Base-by-base conservation (phyloP, 2,329 filamentous ascomycete genomes). In the Penicillium sumatraense region DNA sequence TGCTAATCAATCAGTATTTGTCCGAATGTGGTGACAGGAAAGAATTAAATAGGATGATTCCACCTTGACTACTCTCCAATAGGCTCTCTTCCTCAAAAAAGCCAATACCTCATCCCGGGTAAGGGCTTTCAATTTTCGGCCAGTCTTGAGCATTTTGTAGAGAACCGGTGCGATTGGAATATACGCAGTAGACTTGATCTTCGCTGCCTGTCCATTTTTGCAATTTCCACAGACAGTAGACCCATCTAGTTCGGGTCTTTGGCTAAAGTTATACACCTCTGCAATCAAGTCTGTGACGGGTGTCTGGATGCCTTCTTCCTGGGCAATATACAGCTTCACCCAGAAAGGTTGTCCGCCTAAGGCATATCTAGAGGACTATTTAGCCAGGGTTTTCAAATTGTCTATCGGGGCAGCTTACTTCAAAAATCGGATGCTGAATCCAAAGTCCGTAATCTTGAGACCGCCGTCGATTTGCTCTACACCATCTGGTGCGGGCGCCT, bases 231-330 rank as follows among this genome's bases (percentile, higher is more conserved):
- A 57, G 21, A 51, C 42, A 3, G 27, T 40, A 5, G 40, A 27
- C 4, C 52, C 52, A 40, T 55, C 51, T 4, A 54, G 13, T 9
- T 54, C 47, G 2, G 55, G 55, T 42, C 47, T 51, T 36, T 57
- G 55, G 11, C 55, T 55, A 23, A 57, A 57, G 18, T 57, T 57
- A n/a, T 54, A 57, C 3, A 57, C 52, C 26, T 57, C 55, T 5
- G 55, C 36, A 21, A 55, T 51, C 9, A 57, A 40, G 35, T 54
- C 51, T n/a, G 24, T 47, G 16, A 50, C 18, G 23, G 51, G 45
- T n/a, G 26, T 51, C 20, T 57, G 51, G 10, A 47, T 11, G 6
- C 46, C 47, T 5, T 55, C 51, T n/a, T 57, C 51, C 11, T 57
- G 55, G 23, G 51, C 45, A 35, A 57, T 33, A 33, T 57, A 57